Conservation (phyloP, 345 rosid genomes). For the Gossypium bickii region DNA sequence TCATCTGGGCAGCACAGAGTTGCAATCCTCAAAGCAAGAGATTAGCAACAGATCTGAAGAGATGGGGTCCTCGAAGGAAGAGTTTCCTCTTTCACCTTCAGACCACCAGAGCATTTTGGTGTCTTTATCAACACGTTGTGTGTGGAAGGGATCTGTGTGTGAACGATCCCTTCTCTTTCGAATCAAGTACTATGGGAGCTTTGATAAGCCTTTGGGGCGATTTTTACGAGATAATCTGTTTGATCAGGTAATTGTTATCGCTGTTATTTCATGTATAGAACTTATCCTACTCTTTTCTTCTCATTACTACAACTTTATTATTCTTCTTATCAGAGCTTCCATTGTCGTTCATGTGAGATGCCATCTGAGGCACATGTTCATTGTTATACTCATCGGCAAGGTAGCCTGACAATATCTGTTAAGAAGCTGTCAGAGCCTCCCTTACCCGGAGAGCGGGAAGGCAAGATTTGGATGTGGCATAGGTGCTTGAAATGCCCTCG, state of each 20-base stretch:
- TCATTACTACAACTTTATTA: neutral
- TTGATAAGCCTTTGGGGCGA: constrained; percentile 92
- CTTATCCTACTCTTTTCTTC: neutral
- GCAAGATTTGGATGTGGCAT: constrained; percentile 99
- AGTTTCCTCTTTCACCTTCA: constrained; percentile 83
- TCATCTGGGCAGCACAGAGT: constrained; percentile 18
- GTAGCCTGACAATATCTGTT: constrained; percentile 94
- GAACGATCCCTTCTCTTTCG: constrained; percentile 82
- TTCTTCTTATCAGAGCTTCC: constrained; percentile 43
- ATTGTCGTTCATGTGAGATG: constrained; percentile 74
- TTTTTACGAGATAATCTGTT: constrained; percentile 83
- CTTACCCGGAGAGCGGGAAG: constrained; percentile 83
- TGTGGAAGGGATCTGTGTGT: constrained; percentile 91
- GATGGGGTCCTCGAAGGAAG: constrained; percentile 57
- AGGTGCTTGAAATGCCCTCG: constrained; percentile 92
- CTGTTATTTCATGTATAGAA: neutral
- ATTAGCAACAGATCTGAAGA: constrained; percentile 34
- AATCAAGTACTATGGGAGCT: constrained; percentile 88
- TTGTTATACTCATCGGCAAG: constrained; percentile 92
- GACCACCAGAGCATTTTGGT: constrained; percentile 97
- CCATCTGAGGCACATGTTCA: constrained; percentile 97
- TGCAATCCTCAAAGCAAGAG: constrained; percentile 30
- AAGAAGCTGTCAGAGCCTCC: constrained; percentile 57
- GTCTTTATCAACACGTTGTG: constrained; percentile 86
- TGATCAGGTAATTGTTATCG: constrained; percentile 57